A percentile compares a stretch with the other conserved stretches of the same genome.
phyloP scores from a whole-genome alignment of 2,329 filamentous ascomycete species.

The Botrytis elliptica region DNA sequence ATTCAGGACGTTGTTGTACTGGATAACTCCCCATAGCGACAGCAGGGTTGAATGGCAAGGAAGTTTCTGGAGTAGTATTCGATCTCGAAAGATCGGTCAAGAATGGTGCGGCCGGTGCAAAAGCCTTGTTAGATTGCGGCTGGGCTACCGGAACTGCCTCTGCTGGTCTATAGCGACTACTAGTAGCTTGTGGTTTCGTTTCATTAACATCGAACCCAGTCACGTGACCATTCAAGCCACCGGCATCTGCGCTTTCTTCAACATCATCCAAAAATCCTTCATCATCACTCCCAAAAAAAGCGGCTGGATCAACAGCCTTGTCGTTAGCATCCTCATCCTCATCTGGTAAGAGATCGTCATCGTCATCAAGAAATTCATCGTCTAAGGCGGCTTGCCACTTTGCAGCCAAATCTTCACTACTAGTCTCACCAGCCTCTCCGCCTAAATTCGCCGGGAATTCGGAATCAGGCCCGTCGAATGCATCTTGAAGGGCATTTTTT shows the following conservation, averaged over 20 bases:
- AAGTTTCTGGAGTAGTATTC: constrained; percentile 19
- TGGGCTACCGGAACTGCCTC: constrained; percentile 19
- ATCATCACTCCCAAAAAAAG: constrained; percentile 78
- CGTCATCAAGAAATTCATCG: constrained; percentile 58
- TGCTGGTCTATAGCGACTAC: constrained; percentile 37
- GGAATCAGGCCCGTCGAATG: constrained; percentile 33
- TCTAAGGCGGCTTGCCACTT: constrained; percentile 84
- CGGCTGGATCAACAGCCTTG: constrained; percentile 58
- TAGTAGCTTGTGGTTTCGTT: constrained; percentile 26
- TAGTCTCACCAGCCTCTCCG: constrained; percentile 35
- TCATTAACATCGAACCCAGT: constrained; percentile 27
- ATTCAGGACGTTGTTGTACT: constrained; percentile 43
- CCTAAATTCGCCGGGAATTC: constrained; percentile 33
- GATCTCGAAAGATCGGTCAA: constrained; percentile 37
- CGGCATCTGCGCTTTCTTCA: constrained; percentile 30
- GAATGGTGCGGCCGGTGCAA: constrained; percentile 35
- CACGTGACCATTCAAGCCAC: constrained; percentile 38
- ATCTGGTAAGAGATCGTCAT: constrained; percentile 60
- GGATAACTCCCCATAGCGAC: constrained; percentile 27
- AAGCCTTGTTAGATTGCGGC: constrained; percentile 29
- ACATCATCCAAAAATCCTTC: constrained; percentile 75
- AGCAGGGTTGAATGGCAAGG: constrained; percentile 30
- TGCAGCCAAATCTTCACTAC: constrained; percentile 65
- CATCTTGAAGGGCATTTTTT: constrained; percentile 31
- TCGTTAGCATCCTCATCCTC: constrained; percentile 47